These are phyloP conservation scores for Apiospora aurea DNA, from an alignment of 2,329 filamentous ascomycete species.

Conservation along the genomic window DNA sequence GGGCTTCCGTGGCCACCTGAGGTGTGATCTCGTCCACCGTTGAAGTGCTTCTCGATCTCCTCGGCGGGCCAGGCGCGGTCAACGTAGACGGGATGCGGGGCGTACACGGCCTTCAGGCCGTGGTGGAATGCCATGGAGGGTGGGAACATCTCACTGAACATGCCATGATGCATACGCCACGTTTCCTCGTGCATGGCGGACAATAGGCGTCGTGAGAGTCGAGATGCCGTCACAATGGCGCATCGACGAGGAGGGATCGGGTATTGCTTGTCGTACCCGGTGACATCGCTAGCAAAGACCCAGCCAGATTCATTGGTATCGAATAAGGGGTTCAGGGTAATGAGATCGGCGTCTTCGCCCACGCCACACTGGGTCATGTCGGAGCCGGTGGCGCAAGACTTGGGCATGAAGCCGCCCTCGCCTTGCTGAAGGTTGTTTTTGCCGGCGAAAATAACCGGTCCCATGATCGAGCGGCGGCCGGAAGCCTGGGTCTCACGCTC, in stretches of 20 bases:
- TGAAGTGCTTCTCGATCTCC: conserved; percentile 79
- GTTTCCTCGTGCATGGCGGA: conserved; percentile 79
- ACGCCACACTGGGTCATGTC: conserved; percentile 66
- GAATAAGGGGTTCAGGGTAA: conserved; percentile 80
- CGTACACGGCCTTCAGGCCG: conserved; percentile 79
- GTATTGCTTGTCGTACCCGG: conserved; percentile 65
- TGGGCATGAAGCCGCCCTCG: conserved; percentile 62
- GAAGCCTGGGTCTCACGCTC: conserved; percentile 63
- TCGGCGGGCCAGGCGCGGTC: conserved; percentile 77
- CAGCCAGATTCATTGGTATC: conserved; percentile 75
- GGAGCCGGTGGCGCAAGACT: conserved; percentile 60
- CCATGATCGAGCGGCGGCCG: conserved; percentile 69
- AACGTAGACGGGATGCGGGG: conserved; percentile 81
- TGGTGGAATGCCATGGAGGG: conserved; percentile 75
- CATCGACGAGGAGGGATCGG: conserved; percentile 70
- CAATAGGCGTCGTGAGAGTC: conserved; percentile 71
- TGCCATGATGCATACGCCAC: conserved; percentile 69
- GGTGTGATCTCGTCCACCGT: conserved; percentile 73
- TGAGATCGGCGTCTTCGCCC: conserved; percentile 76
- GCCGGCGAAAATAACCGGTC: conserved; percentile 64
- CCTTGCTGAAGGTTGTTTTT: conserved; percentile 57
- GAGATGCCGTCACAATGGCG: conserved; percentile 75
- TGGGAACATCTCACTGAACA: conserved; percentile 84
- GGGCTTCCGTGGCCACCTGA: conserved; percentile 70
- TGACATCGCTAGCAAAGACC: conserved; percentile 75